These are phyloP conservation scores for Pseudopyricularia cyperi DNA, from an alignment of 2,329 filamentous ascomycete species.

Conservation along the genomic window DNA sequence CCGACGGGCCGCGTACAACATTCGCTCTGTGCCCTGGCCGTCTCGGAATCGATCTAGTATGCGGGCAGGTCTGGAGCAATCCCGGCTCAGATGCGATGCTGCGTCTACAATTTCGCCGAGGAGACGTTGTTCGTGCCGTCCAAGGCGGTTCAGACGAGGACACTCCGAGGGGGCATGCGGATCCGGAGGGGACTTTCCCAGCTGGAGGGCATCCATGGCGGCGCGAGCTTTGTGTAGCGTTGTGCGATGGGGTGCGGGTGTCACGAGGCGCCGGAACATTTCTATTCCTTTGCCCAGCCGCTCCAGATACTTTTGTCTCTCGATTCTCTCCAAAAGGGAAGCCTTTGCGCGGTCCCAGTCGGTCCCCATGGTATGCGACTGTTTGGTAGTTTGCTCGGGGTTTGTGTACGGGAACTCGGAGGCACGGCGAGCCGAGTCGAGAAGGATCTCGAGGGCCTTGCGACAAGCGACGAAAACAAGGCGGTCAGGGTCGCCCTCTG, in stretches of 20 bases:
- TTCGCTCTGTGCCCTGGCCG: neutral
- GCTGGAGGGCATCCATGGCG: neutral
- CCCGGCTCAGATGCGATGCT: neutral
- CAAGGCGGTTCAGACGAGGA: neutral
- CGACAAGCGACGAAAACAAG: neutral
- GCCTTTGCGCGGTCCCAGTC: neutral
- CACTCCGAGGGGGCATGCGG: neutral
- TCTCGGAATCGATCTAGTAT: neutral
- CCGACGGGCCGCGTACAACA: neutral
- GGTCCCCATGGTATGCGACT: neutral
- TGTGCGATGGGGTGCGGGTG: neutral
- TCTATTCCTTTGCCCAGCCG: neutral
- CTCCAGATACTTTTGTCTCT: neutral
- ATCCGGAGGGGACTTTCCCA: neutral
- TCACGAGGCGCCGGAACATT: neutral
- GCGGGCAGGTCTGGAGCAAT: neutral
- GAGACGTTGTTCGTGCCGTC: neutral
- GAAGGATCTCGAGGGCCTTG: neutral
- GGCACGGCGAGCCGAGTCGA: neutral
- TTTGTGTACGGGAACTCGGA: neutral
- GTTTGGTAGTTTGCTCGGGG: neutral
- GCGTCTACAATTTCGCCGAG: neutral
- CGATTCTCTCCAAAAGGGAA: neutral
- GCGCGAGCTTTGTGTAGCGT: neutral
- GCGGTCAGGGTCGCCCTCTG: neutral